Base-by-base conservation (phyloP, 192 early-diverging fungal species). In the Phycomyces blakesleeanus region DNA sequence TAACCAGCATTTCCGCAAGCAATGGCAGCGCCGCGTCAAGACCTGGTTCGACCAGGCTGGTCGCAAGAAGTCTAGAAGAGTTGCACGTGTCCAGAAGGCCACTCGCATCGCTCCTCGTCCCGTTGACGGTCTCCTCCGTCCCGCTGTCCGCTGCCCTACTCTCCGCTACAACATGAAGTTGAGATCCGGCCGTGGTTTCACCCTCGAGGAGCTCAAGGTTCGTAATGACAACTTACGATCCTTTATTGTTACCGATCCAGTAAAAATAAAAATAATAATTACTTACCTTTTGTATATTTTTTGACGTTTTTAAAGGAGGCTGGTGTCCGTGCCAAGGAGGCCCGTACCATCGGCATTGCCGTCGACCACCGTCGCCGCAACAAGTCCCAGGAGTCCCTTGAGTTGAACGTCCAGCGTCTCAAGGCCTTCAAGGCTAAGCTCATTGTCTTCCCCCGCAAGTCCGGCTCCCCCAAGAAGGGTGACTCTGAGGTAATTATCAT, bases 31-130 rank as follows among this genome's bases (percentile, higher is more conserved):
- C 69, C 93, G 92, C 74, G 94, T 99, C 63, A 91, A 89, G 83
- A 97, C 94, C 69, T 97, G 94, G 94, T 99, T 99, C 85, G 87
- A 97, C 84, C 96, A 94, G 81, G 90, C 94, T 69, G 92, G 92
- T 68, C 87, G 88, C 73, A 98, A 98, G 91, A 90, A 91, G 83
- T 81, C 88, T 72, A 81, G 97, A 73, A 85, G 95, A 66, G 78
- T 88, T 39, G 83, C 86, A 66, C 87, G 97, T 69, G 81, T 91
- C 80, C 85, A 89, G 81, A 99, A 99, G 91, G 95, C 95, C 60
- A 92, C 93, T 69, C 80, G 80, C 76, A 90, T 99, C 68, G 95
- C 95, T 52, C 97, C 97, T 64, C 88, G 97, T 70, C 97, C 97
- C 72, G 83, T 93, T 63, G 97, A 98, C 80, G 92, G 90, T 76